A percentile compares a stretch with the other conserved stretches of the same genome.
phyloP scores from a whole-genome alignment of 352 stramenopile genomes.

The Phytophthora pistaciae region DNA sequence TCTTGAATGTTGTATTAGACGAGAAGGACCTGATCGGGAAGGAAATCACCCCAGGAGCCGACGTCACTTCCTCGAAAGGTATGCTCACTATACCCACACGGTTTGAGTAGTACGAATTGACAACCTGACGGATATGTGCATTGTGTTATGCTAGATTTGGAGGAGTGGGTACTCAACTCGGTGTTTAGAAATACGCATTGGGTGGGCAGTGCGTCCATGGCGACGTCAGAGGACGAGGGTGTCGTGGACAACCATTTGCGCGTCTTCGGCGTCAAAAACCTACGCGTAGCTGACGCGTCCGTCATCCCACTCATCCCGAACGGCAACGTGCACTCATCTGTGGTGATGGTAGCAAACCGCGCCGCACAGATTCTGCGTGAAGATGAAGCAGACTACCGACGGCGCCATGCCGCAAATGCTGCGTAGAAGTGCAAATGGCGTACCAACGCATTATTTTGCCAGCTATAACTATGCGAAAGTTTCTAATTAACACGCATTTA shows the following conservation, averaged over 20 bases:
- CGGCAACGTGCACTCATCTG: constrained; percentile 78
- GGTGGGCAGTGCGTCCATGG: constrained; percentile 87
- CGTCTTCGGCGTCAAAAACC: constrained; percentile 67
- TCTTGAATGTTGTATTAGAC: constrained; percentile 20
- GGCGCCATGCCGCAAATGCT: neutral
- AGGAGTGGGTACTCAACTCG: constrained; percentile 69
- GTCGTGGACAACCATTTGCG: constrained; percentile 71
- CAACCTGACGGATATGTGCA: too few species aligned
- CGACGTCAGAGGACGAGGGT: constrained; percentile 36
- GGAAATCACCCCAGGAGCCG: constrained; percentile 53
- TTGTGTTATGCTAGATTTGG: constrained; percentile 42
- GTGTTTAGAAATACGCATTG: constrained; percentile 89
- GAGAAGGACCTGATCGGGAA: constrained; percentile 48
- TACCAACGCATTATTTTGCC: neutral
- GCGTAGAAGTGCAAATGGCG: neutral
- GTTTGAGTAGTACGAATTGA: neutral
- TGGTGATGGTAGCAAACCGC: constrained; percentile 73
- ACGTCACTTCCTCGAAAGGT: constrained; percentile 45
- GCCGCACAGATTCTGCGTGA: constrained; percentile 55
- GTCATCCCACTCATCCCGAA: constrained; percentile 79
- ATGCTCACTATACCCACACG: neutral
- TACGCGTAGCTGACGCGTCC: constrained; percentile 74
- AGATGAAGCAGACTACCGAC: constrained; percentile 35
- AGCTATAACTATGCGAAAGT: neutral
- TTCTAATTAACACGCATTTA: neutral